Base-by-base conservation (phyloP, 805 yeast genomes). In the Candida vartiovaarae region DNA sequence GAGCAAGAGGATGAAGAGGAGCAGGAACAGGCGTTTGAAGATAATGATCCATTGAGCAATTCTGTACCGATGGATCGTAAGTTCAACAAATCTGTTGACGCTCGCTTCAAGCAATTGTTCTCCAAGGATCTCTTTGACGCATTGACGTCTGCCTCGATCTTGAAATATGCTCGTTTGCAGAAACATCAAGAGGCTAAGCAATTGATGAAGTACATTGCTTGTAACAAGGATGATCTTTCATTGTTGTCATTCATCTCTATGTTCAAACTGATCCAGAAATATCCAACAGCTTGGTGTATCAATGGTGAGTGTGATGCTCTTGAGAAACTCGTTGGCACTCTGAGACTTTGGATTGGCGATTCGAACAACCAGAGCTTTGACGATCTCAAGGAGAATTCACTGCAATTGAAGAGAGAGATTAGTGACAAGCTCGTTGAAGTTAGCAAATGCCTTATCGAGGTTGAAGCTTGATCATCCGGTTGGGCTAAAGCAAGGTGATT, bases 271-370 rank as follows among this genome's bases (percentile, higher is more conserved):
- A 43, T 52, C 23, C 57, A 56, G 38, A 58, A 55, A 33, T 52
- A 53, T 33, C 60, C 61, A 31, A 50, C 52, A 36, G 42, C 41
- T 1, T 58, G 62, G 62, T 33, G 54, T 25, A 9, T 35, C 6
- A 50, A 49, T 9, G 32, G 39, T 28, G 56, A 51, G 11, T 30
- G 37, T 23, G 46, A 41, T 23, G 37, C 32, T 10, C 47, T 56
- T 25, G 62, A 60, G 39, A 48, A 48, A 20, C 42, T 61, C 6
- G 48, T 54, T 35, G 52, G 46, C 25, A 42, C 51, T 24, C 41
- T 60, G 34, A 53, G 65, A 49, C 40, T 54, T 34, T 61, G 65
- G 64, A 52, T 57, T 45, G 64, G 65, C 20, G 57, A 54, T 28
- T 49, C 54, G 9, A 38, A 41, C 26, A 51, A 54, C 32, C 28